These are phyloP conservation scores for Tetraselmis striata DNA, from an alignment of 139 green algal species.

Conservation along the genomic window DNA sequence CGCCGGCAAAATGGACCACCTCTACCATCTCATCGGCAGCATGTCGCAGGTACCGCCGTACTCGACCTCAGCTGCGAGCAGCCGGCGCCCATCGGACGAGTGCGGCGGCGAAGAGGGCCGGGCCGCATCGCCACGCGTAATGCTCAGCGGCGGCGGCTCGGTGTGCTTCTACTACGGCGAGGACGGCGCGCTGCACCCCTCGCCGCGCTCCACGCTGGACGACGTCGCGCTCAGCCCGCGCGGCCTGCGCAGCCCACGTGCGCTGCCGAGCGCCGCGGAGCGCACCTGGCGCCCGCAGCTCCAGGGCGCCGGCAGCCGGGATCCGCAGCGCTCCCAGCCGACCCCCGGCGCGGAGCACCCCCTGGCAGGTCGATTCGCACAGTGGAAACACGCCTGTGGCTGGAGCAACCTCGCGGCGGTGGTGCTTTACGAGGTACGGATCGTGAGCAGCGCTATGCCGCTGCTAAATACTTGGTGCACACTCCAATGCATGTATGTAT, in stretches of 20 bases:
- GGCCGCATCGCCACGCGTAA: neutral
- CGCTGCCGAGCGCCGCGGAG: neutral
- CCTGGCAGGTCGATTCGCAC: neutral
- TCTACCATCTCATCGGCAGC: neutral
- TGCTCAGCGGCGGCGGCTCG: too few relatives aligned
- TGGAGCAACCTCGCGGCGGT: neutral
- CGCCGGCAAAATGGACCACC: neutral
- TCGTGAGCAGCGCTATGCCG: too few relatives aligned
- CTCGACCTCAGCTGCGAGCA: too few relatives aligned
- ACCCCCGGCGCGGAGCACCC: neutral
- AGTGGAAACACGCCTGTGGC: neutral
- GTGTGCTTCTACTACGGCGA: neutral
- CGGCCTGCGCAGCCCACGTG: neutral
- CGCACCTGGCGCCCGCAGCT: neutral
- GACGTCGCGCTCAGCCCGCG: neutral
- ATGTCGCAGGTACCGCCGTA: too few relatives aligned
- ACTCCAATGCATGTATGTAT: too few relatives aligned
- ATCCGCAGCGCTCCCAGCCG: neutral
- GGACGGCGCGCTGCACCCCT: neutral
- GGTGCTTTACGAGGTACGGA: neutral
- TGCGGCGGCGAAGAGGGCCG: too few relatives aligned
- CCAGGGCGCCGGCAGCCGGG: neutral
- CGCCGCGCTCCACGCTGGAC: neutral
- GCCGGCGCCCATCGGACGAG: too few relatives aligned
- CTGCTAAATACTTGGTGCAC: too few relatives aligned